Percentiles rank a stretch among this genome's conserved stretches.
Conservation (phyloP, 208 protist genomes). For the Leishmania arabica region DNA sequence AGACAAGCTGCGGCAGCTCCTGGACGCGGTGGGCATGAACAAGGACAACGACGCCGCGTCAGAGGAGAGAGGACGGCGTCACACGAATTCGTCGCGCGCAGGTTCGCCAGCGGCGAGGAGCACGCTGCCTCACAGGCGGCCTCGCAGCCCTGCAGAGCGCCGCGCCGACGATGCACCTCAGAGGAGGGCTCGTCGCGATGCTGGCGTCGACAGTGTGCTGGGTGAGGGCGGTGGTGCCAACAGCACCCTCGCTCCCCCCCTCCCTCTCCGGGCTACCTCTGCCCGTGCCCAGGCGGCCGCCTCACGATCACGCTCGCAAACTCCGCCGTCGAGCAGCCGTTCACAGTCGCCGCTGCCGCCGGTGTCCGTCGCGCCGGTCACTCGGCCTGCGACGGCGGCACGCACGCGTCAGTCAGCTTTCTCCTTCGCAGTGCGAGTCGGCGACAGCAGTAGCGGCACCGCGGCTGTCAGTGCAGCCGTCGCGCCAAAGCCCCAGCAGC, state of each 20-base stretch:
- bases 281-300: constrained; percentile 18
- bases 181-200: neutral
- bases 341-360: constrained; percentile 15
- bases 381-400: neutral
- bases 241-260: neutral
- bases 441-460: neutral
- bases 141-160: neutral
- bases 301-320: constrained; percentile 13
- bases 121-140: neutral
- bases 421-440: constrained; percentile 7
- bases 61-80: neutral
- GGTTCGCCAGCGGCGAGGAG: neutral
- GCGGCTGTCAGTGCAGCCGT: neutral
- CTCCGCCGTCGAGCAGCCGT: constrained; percentile 8
- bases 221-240: neutral
- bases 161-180: neutral
- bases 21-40: neutral
- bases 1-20: constrained; percentile 1
- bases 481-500: neutral
- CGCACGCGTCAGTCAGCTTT: neutral
- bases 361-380: neutral
- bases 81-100: neutral
- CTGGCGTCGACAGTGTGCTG: neutral
- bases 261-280: constrained; percentile 12
- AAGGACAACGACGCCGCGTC: neutral